Conservation (phyloP, 2,329 filamentous ascomycete genomes). For the Trichoderma asperellum region DNA sequence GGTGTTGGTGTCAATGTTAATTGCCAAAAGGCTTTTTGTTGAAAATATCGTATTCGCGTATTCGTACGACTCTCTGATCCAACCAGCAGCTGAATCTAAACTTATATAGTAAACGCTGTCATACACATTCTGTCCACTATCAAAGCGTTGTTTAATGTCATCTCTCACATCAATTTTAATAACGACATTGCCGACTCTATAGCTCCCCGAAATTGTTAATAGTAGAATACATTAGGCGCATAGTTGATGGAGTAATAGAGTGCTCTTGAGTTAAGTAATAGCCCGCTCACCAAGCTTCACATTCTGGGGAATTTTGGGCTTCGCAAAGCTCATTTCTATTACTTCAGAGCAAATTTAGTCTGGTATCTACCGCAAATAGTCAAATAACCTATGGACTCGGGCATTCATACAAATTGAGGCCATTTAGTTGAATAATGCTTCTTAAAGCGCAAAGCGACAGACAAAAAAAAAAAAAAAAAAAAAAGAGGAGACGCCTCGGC, state of each 20-base stretch:
- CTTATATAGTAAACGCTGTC: too few relatives aligned
- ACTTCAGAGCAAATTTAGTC: not conserved
- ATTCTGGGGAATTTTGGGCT: not conserved
- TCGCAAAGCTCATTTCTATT: not conserved
- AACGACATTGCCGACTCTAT: not conserved
- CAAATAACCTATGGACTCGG: not conserved
- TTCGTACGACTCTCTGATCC: not conserved
- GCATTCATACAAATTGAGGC: not conserved
- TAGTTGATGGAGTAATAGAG: not conserved
- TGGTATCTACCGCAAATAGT: not conserved
- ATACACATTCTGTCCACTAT: too few relatives aligned
- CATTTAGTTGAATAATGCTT: not conserved
- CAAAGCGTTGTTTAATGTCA: not conserved
- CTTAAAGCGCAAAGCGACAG: not conserved
- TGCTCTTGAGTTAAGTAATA: not conserved
- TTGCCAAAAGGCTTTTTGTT: too few relatives aligned
- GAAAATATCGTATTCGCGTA: not conserved
- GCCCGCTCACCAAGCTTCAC: not conserved
- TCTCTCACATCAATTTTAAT: not conserved
- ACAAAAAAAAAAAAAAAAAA: not conserved
- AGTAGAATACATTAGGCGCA: not conserved
- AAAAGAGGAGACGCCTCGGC: not conserved
- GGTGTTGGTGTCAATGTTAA: not conserved
- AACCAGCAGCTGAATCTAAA: not conserved
- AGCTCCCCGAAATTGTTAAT: not conserved